A percentile compares a stretch with the other conserved stretches of the same genome.
Evolutionary conservation across 2,329 filamentous ascomycete species (phyloP).

Genomic region (Cryphonectria japonica): DNA sequence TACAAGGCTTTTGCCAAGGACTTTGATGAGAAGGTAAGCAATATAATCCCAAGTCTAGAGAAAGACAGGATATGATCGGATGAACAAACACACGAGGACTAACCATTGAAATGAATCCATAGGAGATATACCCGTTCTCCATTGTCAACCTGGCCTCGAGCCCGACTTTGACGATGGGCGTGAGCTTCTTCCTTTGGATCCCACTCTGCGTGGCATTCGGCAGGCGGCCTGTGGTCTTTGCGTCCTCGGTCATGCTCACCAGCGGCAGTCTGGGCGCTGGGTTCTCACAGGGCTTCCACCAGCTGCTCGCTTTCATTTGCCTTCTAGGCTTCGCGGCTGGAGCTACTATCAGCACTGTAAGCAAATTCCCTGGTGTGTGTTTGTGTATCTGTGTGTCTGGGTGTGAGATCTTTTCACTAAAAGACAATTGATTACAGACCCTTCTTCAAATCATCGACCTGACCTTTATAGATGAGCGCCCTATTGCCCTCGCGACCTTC

Average conservation of each 20-base stretch:
- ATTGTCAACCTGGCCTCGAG: conserved; percentile 35
- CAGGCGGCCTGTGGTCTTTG: conserved; percentile 41
- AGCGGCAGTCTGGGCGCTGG: conserved; percentile 37
- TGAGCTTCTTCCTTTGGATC: conserved; percentile 43
- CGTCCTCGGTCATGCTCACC: conserved; percentile 36
- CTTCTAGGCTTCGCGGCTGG: conserved; percentile 41
- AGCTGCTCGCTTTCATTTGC: conserved; percentile 37
- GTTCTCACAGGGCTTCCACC: conserved; percentile 34
- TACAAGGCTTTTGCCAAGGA: conserved; percentile 30
- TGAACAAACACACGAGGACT: background rate
- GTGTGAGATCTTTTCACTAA: background rate
- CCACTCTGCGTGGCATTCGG: conserved; percentile 43
- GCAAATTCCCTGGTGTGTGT: conserved; percentile 19
- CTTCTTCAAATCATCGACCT: conserved; percentile 44
- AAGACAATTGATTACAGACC: conserved; percentile 31
- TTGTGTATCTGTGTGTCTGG: background rate
- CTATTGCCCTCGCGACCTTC: conserved; percentile 39
- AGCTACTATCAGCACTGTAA: conserved; percentile 38
- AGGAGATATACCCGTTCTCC: conserved; percentile 35
- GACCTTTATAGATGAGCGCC: conserved; percentile 44
- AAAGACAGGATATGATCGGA: too few species aligned
- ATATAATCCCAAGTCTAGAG: background rate
- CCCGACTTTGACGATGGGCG: conserved; percentile 40
- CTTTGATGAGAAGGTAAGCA: conserved; percentile 32
- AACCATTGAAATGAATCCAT: background rate